Evolutionary conservation across 305 asterid genomes (phyloP), one percentile per base, ranked within the genome.

Genomic region (Fraxinus paxiana): DNA sequence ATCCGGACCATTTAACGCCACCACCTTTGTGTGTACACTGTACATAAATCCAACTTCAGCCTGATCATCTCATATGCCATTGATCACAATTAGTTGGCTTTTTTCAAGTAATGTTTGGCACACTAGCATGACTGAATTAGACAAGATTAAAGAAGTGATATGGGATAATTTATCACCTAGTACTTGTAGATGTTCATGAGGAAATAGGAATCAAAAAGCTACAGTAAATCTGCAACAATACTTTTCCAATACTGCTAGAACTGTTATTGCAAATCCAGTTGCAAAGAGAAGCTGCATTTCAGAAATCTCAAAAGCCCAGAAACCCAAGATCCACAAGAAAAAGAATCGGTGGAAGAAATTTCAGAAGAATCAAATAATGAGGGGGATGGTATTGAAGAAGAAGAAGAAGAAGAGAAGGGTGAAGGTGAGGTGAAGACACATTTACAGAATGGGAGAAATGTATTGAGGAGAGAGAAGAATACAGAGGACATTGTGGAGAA

Each of bases 371-470:
- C 71, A 61, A 61, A 6, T 61, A 3, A 43, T 5, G 82, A 56
- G 8, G 54, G 31, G 24, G 80, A 63, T 13, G 82, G n/a, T 73
- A 84, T 41, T 20, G 35, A 33, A 33, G 87, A 24, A 24, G 26
- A 33, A 33, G 87, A 24, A 24, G 26, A 73, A 13, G 89, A 72
- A 13, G 97, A 91, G 77, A 90, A 85, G 67, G 94, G 92, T 0
- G 98, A 92, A 78, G 90, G 97, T 85, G 96, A 96, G 82, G 97
- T 77, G 90, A 75, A 73, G 97, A 94, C 4, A 51, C 84, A 0
- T 92, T 93, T 83, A 72, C 74, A 31, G 91, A 85, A 1, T 94
- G 98, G 97, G 98, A 93, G 77, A 93, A 91, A 83, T 94, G 98
- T 22, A 92, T 92, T 48, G 93, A 88, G 65, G 95, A 86, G 77